Evolutionary conservation across 2,329 filamentous ascomycete genomes (phyloP), one percentile per base, ranked within the genome.

Genomic region (Ophiostoma triangulosporum): DNA sequence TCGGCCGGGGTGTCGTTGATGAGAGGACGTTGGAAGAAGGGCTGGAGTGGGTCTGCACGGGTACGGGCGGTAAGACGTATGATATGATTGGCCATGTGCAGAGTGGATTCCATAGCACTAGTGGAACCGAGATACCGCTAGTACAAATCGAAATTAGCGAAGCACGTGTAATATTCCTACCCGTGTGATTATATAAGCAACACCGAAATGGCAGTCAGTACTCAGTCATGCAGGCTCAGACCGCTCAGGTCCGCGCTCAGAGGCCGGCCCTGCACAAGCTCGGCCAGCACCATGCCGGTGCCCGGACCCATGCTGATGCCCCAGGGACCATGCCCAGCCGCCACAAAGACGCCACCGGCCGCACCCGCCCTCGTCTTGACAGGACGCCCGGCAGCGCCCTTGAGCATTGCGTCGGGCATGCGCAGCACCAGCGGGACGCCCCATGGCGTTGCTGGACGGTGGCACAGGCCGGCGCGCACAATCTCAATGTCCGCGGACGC

Each of bases 321-420:
- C 86, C 86, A 90, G 0, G 85, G 82, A 0, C 85, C 86, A 69
- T 90, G 86, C 0, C 86, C 86, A 4, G 81, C 73, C 1, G 82
- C 80, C 35, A 89, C 64, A 63, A 78, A 90, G 0, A 91, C 81
- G 4, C 85, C 84, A 2, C 83, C 80, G 1, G 71, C 70, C 0
- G 61, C 60, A 0, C 66, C 68, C 1, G 63, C 59, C 35, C 64
- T 62, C 6, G 71, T 79, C 55, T 61, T 66, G 6, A 75, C 31
- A 1, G n/a, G 6, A 3, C 14, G 32, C 0, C 24, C 32, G 33
- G 24, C 11, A 35, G 69, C 67, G 12, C 61, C 62, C 1, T 80
- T 81, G 3, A 88, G 70, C 43, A 73, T 69, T 12, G 66, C 63
- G 58, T 86, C 79, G 1, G 70, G 66, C 26, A 88, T 66, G 32